Evolutionary conservation across 2,329 filamentous ascomycete genomes (phyloP), one percentile per base, ranked within the genome.

Genomic region (Aspergillus tamarii): DNA sequence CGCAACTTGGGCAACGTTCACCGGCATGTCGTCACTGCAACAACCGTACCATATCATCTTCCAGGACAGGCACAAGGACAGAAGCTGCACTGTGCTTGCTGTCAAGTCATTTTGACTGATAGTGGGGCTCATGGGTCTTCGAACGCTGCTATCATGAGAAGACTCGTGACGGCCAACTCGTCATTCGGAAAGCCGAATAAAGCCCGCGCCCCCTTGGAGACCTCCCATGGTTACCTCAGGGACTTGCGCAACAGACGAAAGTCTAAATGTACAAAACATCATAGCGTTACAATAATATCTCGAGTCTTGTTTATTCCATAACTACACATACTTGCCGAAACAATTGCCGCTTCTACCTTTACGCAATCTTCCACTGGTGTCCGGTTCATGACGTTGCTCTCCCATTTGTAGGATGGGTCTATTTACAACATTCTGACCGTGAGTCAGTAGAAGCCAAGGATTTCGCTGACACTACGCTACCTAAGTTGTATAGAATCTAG

Each of bases 281-380:
- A 50, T 53, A 59, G 53, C 57, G 57, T 59, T 59, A 30, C 57
- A 59, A 41, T 41, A 23, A 8, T 34, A 3, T 50, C 34, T 53
- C 9, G 32, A 34, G 28, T n/a, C 43, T 23, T 19, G 9, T 59
- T 8, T 26, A 41, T 28, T 50, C 21, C 34, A 11, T 41, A 30
- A 16, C 6, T 11, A 19, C 28, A 34, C 7, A 16, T 53, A 26
- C 8, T n/a, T 23, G 45, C 21, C 26, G 30, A 21, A 34, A 30
- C 19, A 53, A 34, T 53, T 12, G 12, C 21, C 45, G 21, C 14
- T 19, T 34, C 3, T 4, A 32, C 10, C 21, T 28, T 50, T 59
- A 39, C 57, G 57, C 57, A 59, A 59, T 59, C 46, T 23, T 30
- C 19, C 10, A 8, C 4, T 10, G n/a, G 4, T 19, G 10, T 34